Conservation (phyloP, 352 stramenopile genomes). For the Globisporangium acanthophoron region DNA sequence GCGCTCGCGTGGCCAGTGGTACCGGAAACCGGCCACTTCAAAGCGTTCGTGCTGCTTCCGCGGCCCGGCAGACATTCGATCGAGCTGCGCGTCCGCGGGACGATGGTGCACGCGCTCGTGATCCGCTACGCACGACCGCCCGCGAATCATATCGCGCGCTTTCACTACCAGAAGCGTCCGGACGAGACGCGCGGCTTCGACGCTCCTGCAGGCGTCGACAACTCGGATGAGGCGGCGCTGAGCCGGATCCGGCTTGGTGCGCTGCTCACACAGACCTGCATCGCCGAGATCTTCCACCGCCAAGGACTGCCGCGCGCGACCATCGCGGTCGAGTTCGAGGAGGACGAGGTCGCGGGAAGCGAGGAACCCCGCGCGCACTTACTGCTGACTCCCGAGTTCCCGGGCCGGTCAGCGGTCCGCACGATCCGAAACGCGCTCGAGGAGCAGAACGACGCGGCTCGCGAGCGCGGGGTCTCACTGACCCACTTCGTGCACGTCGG, state of each 20-base stretch:
- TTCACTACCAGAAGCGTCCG: slow-evolving; percentile 56
- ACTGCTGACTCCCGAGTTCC: slow-evolving; percentile 28
- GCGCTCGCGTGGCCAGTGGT: slow-evolving; percentile 45
- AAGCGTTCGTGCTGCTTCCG: slow-evolving; percentile 59
- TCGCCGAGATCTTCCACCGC: slow-evolving; percentile 45
- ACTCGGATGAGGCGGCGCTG: slow-evolving; percentile 44
- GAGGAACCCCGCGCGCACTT: slow-evolving; percentile 42
- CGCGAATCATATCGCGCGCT: slow-evolving; percentile 40
- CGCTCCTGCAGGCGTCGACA: slow-evolving; percentile 41
- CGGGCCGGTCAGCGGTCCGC: slow-evolving; percentile 8
- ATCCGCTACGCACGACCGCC: slow-evolving; percentile 27
- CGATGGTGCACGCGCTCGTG: slow-evolving; percentile 17
- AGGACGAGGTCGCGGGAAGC: slow-evolving; percentile 14
- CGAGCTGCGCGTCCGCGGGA: slow-evolving; percentile 14
- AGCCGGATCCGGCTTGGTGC: slow-evolving; percentile 42
- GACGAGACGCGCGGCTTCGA: slow-evolving; percentile 49
- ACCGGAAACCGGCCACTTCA: slow-evolving; percentile 42
- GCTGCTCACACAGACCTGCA: slow-evolving; percentile 47
- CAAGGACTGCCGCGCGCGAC: slow-evolving; percentile 34
- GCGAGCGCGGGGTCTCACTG: slow-evolving; percentile 11
- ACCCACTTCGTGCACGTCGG: slow-evolving; percentile 67
- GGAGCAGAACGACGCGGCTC: slow-evolving; percentile 11
- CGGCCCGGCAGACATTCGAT: slow-evolving; percentile 30
- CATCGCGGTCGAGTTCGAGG: slow-evolving; percentile 47
- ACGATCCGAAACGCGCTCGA: slow-evolving; percentile 2